Percentiles rank a stretch among this genome's conserved stretches.
phyloP scores from a whole-genome alignment of 2,329 filamentous ascomycete genomes.

The Ophiocordyceps camponoti-floridani region DNA sequence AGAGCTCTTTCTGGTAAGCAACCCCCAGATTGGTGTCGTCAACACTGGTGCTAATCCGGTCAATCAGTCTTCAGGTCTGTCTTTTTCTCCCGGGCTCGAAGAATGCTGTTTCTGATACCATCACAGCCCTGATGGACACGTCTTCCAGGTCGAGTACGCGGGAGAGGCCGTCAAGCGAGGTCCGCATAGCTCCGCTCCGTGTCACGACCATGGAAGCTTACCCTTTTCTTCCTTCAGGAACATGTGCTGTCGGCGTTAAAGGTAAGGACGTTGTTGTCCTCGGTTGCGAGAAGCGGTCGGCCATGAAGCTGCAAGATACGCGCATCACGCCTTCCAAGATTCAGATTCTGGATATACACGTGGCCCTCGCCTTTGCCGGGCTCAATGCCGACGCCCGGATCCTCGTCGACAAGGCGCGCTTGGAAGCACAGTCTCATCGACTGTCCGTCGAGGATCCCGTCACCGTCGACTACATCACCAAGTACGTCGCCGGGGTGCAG shows the following conservation, averaged over 20 bases:
- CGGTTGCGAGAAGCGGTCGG: constrained; percentile 95
- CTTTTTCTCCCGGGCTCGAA: background rate
- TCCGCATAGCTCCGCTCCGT: constrained; percentile 17
- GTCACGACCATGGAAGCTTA: background rate
- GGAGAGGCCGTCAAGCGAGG: constrained; percentile 97
- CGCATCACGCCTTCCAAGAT: constrained; percentile 99
- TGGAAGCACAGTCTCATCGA: constrained; percentile 94
- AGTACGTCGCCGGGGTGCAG: constrained; percentile 94
- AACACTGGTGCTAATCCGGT: constrained; percentile 18
- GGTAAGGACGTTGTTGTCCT: constrained; percentile 86
- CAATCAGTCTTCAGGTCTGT: constrained; percentile 62
- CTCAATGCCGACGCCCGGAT: constrained; percentile 97
- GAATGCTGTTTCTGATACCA: background rate
- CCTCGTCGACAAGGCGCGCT: constrained; percentile 89
- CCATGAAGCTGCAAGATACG: constrained; percentile 98
- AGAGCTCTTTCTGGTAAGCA: constrained; percentile 89
- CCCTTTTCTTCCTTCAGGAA: constrained; percentile 37
- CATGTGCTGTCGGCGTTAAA: constrained; percentile 95
- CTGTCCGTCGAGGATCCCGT: constrained; percentile 94
- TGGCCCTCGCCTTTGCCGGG: constrained; percentile 91
- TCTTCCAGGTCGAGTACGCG: constrained; percentile 99
- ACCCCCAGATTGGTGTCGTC: constrained; percentile 1
- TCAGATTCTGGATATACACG: constrained; percentile 85
- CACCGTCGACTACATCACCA: constrained; percentile 98
- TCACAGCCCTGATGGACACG: constrained; percentile 86